Evolutionary conservation across 2,329 filamentous ascomycete genomes (phyloP).

Genomic region (Colletotrichum abscissum): DNA sequence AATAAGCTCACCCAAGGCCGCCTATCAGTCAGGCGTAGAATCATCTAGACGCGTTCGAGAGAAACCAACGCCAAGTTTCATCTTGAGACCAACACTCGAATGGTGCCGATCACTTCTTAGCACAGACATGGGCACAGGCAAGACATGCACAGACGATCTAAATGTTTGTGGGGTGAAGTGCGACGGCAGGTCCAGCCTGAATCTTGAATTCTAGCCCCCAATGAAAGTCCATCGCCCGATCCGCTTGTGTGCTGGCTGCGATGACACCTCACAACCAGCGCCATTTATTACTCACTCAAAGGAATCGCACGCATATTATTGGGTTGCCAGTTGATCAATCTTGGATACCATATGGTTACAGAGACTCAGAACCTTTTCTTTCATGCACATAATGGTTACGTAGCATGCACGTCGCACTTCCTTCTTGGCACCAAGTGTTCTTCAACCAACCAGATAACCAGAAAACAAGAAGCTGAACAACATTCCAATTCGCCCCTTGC

Average conservation of each 20-base stretch:
- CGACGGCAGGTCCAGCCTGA: too few relatives aligned
- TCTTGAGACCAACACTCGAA: not conserved
- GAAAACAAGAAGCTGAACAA: not conserved
- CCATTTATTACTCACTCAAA: not conserved
- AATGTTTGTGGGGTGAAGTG: not conserved
- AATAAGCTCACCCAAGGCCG: not conserved
- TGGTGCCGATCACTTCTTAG: not conserved
- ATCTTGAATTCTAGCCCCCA: too few relatives aligned
- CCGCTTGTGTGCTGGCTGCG: not conserved
- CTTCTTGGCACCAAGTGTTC: not conserved
- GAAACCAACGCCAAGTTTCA: not conserved
- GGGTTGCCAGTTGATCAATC: not conserved
- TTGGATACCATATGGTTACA: not conserved
- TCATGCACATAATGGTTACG: not conserved
- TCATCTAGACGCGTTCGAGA: not conserved
- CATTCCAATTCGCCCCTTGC: not conserved
- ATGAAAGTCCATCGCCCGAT: too few relatives aligned
- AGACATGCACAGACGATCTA: not conserved
- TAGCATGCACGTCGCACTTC: not conserved
- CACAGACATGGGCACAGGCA: not conserved
- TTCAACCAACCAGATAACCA: not conserved
- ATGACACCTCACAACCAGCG: not conserved
- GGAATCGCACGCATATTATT: not conserved
- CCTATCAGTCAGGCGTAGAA: not conserved
- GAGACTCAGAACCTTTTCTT: not conserved